Evolutionary conservation across 306 rosid genomes (phyloP).

Genomic region (Citrullus colocynthis): DNA sequence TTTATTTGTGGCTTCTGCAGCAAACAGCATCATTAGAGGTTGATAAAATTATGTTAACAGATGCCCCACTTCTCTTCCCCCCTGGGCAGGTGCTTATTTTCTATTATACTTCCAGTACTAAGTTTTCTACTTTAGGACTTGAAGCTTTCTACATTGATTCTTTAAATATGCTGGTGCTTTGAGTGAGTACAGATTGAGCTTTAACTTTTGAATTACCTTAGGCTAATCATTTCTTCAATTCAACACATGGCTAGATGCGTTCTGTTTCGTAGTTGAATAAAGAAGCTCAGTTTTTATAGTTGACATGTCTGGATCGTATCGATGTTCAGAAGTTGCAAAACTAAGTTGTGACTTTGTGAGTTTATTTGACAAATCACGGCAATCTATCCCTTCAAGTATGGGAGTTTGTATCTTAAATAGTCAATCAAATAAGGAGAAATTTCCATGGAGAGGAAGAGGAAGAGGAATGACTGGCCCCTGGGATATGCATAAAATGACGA

Average conservation of each 20-base stretch:
- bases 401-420: not conserved
- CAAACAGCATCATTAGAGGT: conserved; percentile 49
- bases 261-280: not conserved
- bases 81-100: conserved; percentile 70
- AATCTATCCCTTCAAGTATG: not conserved
- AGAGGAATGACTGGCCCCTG: not conserved
- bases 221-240: not conserved
- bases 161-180: not conserved
- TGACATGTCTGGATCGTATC: not conserved
- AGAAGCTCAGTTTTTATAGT: not conserved
- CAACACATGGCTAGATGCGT: not conserved
- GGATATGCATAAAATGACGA: not conserved
- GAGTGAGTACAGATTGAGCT: not conserved
- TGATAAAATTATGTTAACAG: conserved; percentile 92
- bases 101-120: not conserved
- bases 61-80: conserved; percentile 86
- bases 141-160: not conserved
- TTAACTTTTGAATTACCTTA: not conserved
- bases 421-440: not conserved
- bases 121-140: not conserved
- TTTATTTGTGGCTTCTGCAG: conserved; percentile 28
- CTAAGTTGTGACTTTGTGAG: not conserved
- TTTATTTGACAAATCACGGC: not conserved
- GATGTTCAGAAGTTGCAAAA: not conserved
- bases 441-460: not conserved